Conservation (phyloP, 2,329 filamentous ascomycete genomes). For the Graphilbum ipis-grandicollis region DNA sequence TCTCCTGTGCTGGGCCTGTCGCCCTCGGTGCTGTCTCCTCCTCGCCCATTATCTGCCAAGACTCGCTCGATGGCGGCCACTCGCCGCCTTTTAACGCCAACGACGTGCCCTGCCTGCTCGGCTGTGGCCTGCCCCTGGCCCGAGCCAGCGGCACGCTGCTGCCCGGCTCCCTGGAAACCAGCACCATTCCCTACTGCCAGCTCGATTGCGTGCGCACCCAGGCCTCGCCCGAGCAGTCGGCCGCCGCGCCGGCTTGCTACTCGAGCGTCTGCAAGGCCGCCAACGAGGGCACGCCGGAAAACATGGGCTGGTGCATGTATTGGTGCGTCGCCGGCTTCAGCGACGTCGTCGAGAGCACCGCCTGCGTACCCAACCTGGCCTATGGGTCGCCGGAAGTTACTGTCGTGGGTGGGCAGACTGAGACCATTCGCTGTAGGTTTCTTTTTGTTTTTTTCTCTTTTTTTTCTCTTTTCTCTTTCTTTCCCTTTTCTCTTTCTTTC, state of each 20-base stretch:
- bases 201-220: neutral
- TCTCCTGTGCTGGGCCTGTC: too few relatives aligned
- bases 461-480: neutral
- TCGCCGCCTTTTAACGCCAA: neutral
- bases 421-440: neutral
- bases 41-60: neutral
- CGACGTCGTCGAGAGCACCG: neutral
- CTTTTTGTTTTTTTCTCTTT: neutral
- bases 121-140: neutral
- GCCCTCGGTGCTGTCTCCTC: too few relatives aligned
- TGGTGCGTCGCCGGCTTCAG: conserved; percentile 1
- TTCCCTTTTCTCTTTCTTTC: too few relatives aligned
- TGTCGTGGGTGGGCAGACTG: neutral
- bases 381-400: neutral
- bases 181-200: conserved; percentile 2
- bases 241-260: neutral
- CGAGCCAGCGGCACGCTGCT: neutral
- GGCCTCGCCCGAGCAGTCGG: neutral
- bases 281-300: neutral
- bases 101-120: conserved; percentile 1
- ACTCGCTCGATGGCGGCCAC: neutral
- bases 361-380: neutral
- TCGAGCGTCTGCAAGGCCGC: neutral
- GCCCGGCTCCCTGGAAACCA: neutral
- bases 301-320: conserved; percentile 2